Evolutionary conservation across 164 flowering plant genomes (phyloP), one percentile per base, ranked within the genome.

Genomic region (Tinospora cordifolia): DNA sequence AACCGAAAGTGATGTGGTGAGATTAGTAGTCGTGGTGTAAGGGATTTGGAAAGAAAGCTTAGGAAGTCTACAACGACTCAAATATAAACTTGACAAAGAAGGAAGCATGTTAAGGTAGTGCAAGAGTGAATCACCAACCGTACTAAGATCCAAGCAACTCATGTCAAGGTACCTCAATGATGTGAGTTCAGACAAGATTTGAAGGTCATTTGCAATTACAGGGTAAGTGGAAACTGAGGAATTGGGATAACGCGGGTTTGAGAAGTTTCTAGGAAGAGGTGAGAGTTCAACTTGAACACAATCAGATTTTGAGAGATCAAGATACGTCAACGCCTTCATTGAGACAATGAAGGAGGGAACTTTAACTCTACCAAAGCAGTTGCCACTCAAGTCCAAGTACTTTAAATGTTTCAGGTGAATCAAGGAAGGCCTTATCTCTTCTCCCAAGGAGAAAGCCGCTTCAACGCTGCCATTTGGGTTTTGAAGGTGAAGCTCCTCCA

Each of bases 371-470:
- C 7, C 1, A 21, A 70, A 70, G 30, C 46, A 0, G 46, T 75
- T 75, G 19, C 6, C 11, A 34, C 77, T 75, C 19, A 75, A 38
- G 67, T 75, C 74, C 67, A 75, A 66, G 57, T 58, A 66, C 3
- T 22, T 62, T 38, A 75, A 39, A 47, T 71, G 49, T 59, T 70
- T 66, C 47, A 75, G 41, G 12, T 62, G 25, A 26, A 54, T 19
- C 40, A 68, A 25, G 9, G 62, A 30, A 30, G 62, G 14, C 30
- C 11, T 68, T 26, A 68, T 49, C 62, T 30, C 12, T 3, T 39
- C 59, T 14, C 70, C 44, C 51, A 44, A 6, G 14, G 22, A 13
- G 14, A n/a, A 15, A 7, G 17, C 59, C 3, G 21, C 21, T 14
- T 22, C 3, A 30, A 4, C 21, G 3, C 19, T 13, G 21, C n/a